Base-by-base conservation (phyloP, 371 early-diverging fungal species). In the Entomophthora muscae region DNA sequence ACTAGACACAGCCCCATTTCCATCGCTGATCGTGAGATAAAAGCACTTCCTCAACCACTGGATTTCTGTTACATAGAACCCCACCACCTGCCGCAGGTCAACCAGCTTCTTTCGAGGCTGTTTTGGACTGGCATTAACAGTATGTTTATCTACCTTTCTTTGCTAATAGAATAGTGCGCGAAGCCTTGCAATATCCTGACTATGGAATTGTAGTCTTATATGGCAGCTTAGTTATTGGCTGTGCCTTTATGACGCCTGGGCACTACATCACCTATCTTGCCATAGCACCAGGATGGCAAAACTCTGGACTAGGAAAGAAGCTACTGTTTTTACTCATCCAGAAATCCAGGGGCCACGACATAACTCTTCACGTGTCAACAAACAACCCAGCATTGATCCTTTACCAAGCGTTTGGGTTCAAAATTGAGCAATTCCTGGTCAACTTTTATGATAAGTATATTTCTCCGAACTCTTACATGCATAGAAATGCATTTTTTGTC, bases 81-180 rank as follows among this genome's bases (percentile, higher is more conserved):
- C 28, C 75, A 80, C 64, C 89, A 90, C 73, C 69, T 91, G 13
- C 61, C 65, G 7, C 89, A 88, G 64, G 90, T 88, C 30, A 95
- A 95, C 66, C 77, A 71, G 53, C 69, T 88, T 54, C 70, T 95
- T 23, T 76, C 79, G 51, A 75, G 82, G 23, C 76, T 82, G n/a
- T 95, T 95, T 71, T 95, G 95, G 95, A 89, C 89, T 7, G 90
- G 89, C 7, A 89, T 95, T 53, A 91, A 95, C 70, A 80, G 82
- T 82, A 73, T 30, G 73, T 70, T 23, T 28, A 61, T 32, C 22
- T 32, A 32, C 59, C 21, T 42, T 10, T 23, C 17, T 1, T n/a
- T 51, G 53, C 65, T 52, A n/a, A 51, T 51, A 13, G 28, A 24
- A 54, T 68, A 82, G 90, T 94, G 63, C 80, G 86, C 24, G 96